Base-by-base conservation (phyloP, 495 filamentous ascomycete genomes). In the Penicillium silybi region DNA sequence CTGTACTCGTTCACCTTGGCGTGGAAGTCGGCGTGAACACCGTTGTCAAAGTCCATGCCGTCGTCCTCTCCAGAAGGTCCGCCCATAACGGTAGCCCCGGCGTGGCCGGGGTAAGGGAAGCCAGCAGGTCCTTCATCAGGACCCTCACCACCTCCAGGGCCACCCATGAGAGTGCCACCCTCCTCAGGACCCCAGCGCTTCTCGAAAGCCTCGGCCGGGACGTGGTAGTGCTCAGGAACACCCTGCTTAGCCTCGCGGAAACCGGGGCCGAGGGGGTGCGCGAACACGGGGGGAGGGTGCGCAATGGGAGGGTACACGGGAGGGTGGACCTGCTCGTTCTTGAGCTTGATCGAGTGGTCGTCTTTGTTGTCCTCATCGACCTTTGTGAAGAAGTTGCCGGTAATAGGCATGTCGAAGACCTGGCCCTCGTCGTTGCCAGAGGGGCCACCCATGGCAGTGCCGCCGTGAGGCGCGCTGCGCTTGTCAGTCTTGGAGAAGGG, bases 361-460 rank as follows among this genome's bases (percentile, higher is more conserved):
- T 71, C 68, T 26, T 56, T 41, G 49, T 53, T 41, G 6, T 20
- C 35, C n/a, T 68, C 62, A 19, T 60, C 54, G 15, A 64, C 46
- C 1, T 46, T 37, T 1, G 59, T 63, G 34, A 53, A 32, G 29
- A 59, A 59, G 23, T 48, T 42, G n/a, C 54, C 62, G 20, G 49
- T 50, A n/a, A 57, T 60, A 6, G 62, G 57, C 43, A 61, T 54
- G 29, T 54, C 46, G n/a, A 62, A 63, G 15, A 15, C 25, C 46
- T 70, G 64, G 20, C 65, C 69, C 6, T 57, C 59, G 43, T 72
- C 68, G 11, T 67, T 23, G n/a, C 65, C 65, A 27, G 51, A 56
- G 5, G 63, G 56, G 2, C 60, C 61, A n/a, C 65, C 64, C 6
- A 65, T 53, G 9, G 41, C 59, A 23, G 58, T 64, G 20, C 56